Evolutionary conservation across 2,329 filamentous ascomycete genomes (phyloP).

Genomic region (Ophiosphaerella korrae): DNA sequence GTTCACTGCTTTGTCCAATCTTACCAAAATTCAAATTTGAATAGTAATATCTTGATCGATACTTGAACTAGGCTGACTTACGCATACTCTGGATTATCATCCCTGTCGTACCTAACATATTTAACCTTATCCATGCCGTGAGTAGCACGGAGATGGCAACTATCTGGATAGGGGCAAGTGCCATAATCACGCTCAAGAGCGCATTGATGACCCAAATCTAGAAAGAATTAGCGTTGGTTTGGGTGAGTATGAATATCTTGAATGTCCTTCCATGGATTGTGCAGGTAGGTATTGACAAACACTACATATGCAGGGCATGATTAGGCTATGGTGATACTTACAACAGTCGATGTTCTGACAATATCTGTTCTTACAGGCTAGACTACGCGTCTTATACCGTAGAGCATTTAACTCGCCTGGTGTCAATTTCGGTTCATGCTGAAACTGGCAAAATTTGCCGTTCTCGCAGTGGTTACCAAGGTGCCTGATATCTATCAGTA

Average conservation of each 20-base stretch:
- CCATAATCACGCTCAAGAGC: conserved; percentile 42
- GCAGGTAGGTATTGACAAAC: too few species aligned
- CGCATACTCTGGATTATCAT: conserved; percentile 27
- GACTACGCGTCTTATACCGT: conserved; percentile 49
- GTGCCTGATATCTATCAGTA: conserved; percentile 12
- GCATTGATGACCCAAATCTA: conserved; percentile 50
- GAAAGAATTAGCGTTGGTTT: conserved; percentile 6
- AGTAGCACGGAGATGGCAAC: conserved; percentile 46
- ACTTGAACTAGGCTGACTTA: background rate
- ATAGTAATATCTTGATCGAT: too few species aligned
- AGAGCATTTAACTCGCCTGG: conserved; percentile 48
- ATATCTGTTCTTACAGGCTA: conserved; percentile 44
- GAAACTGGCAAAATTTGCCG: conserved; percentile 50
- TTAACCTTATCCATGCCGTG: conserved; percentile 49
- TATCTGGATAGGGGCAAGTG: conserved; percentile 43
- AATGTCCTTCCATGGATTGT: too few species aligned
- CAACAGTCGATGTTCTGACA: conserved; percentile 52
- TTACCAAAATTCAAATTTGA: too few species aligned
- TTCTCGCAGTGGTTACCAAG: conserved; percentile 46
- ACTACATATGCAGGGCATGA: too few species aligned
- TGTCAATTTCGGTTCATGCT: conserved; percentile 48
- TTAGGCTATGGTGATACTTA: conserved; percentile 20
- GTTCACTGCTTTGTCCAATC: too few species aligned
- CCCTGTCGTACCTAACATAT: conserved; percentile 27
- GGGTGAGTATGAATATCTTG: background rate